A percentile compares a stretch with the other conserved stretches of the same genome.
These are phyloP conservation scores for Candida ovalis DNA, from an alignment of 805 yeast species.

Conservation along the genomic window DNA sequence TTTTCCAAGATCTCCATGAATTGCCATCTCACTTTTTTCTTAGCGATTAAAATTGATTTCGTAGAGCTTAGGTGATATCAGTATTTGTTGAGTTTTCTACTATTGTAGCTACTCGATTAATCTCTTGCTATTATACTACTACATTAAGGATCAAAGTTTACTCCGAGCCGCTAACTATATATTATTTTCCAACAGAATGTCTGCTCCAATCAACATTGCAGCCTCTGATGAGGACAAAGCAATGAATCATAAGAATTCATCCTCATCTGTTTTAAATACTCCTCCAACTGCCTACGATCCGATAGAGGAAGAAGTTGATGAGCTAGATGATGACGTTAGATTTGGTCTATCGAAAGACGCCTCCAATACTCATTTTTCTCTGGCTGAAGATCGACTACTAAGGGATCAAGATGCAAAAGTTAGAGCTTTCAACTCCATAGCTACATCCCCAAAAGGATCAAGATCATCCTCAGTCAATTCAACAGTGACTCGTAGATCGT, in stretches of 20 bases:
- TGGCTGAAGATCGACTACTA: slow-evolving; percentile 60
- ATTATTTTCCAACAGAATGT: not conserved
- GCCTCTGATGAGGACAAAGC: not conserved
- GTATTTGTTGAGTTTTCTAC: too few relatives aligned
- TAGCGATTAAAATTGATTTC: too few relatives aligned
- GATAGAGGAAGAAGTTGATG: slow-evolving; percentile 1
- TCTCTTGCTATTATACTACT: too few relatives aligned
- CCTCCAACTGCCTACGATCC: not conserved
- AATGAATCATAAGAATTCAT: not conserved
- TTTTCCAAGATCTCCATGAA: too few relatives aligned
- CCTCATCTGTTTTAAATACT: not conserved
- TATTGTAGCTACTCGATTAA: too few relatives aligned
- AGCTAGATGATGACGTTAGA: slow-evolving; percentile 7
- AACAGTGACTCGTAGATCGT: slow-evolving; percentile 27
- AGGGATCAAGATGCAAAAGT: slow-evolving; percentile 66
- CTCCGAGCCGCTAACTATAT: too few relatives aligned
- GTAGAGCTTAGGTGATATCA: too few relatives aligned
- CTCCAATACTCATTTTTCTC: slow-evolving; percentile 50
- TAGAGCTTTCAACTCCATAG: slow-evolving; percentile 50
- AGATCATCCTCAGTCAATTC: slow-evolving; percentile 25
- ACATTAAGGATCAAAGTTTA: too few relatives aligned
- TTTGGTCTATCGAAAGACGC: slow-evolving; percentile 7
- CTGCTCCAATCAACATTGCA: not conserved
- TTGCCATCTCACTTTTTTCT: too few relatives aligned
- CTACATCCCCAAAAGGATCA: slow-evolving; percentile 27